Base-by-base conservation (phyloP, 1,284 basidiomycete genomes). In the Rhodotorula sp. region DNA sequence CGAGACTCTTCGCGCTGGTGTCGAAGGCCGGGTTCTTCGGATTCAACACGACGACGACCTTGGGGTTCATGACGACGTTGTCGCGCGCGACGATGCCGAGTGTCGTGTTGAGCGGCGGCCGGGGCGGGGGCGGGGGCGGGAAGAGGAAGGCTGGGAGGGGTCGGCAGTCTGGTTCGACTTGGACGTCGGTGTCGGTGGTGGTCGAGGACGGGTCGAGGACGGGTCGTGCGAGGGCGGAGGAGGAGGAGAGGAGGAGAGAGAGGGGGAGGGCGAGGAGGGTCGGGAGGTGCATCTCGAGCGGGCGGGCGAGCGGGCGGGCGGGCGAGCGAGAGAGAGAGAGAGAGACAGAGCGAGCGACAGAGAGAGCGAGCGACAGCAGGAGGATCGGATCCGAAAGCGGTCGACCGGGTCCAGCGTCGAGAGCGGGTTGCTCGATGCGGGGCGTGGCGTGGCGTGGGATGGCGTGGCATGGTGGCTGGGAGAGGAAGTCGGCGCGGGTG, bases 21-120 rank as follows among this genome's bases (percentile, higher is more conserved):
- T 61, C 64, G n/a, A 47, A 70, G 22, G 4, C 44, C 16, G 64
- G 68, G 50, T 64, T 66, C 50, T 70, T 70, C 6, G 68, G 68
- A 30, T 70, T 70, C 18, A 40, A 16, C 13, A 66, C 51, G 28
- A 60, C 34, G 15, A 66, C 51, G 28, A 60, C 34, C 55, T 70
- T 70, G 20, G 68, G 68, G 34, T 70, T 70, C 30, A 26, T 44
- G 47, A 70, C 24, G 13, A 69, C 58, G 34, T 57, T 55, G n/a
- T n/a, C n/a, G n/a, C n/a, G n/a, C n/a, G n/a, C n/a, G n/a, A n/a
- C n/a, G n/a, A n/a, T n/a, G n/a, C n/a, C n/a, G n/a, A n/a, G n/a
- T n/a, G n/a, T n/a, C n/a, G n/a, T n/a, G n/a, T n/a, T n/a, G n/a
- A n/a, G n/a, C n/a, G n/a, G n/a, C n/a, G n/a, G n/a, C n/a, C n/a